Base-by-base conservation (phyloP, 257 asterid species). In the Solanum pimpinellifolium region DNA sequence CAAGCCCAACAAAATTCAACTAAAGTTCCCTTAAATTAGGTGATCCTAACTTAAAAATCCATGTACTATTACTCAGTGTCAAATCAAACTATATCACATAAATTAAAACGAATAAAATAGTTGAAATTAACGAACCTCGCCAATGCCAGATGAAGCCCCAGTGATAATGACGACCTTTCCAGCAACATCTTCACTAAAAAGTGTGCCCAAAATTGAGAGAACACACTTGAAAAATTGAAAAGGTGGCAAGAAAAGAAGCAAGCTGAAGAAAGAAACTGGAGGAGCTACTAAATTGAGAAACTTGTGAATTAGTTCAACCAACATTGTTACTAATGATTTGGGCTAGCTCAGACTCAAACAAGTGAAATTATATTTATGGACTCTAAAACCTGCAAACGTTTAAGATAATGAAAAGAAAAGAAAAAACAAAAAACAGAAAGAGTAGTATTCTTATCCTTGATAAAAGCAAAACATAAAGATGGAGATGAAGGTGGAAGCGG, bases 121-220 rank as follows among this genome's bases (percentile, higher is more conserved):
- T 14, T 42, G 35, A 44, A 74, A 42, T 14, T 41, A 76, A 35
- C 6, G 12, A 59, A 94, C 98, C 98, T 95, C 98, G 85, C 97
- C 98, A 3, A 94, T 94, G 35, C 98, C 96, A 8, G 98, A 95
- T 25, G 98, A 94, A 16, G 97, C 98, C 52, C 96, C 98, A 76
- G 97, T 90, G 87, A 95, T 91, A 87, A 94, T 85, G n/a, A 94
- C 94, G 0, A 95, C 94, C 27, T 94, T 95, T 83, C 96, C 96
- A 87, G 94, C 89, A 21, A 95, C 75, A 62, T 92, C 77, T 39
- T 94, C 96, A 47, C 86, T 69, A 92, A 91, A 92, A 46, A 93
- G 10, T 20, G 95, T 90, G 18, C 94, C 89, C 75, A 92, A 90
- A 10, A 91, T 0, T 75, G 62, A 88, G 18, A 13, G 89, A 46